Evolutionary conservation across 2,329 filamentous ascomycete genomes (phyloP).

Genomic region (Leptodontidium sp.): DNA sequence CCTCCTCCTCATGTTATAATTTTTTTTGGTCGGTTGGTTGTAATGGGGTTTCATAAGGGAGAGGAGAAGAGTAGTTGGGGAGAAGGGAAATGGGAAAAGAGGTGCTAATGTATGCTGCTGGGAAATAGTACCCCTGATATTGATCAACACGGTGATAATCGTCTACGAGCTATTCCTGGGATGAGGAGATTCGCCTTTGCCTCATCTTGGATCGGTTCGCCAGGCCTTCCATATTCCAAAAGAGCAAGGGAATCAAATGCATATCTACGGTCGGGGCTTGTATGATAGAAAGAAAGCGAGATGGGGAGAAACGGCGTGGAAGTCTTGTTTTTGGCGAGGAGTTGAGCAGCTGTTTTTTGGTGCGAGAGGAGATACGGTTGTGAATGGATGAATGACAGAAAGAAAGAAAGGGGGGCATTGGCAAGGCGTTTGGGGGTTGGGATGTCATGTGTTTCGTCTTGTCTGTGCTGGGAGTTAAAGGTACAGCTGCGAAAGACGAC

Average conservation of each 20-base stretch:
- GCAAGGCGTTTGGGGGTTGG: conserved; percentile 28
- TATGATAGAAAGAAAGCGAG: neutral
- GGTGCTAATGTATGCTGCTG: conserved; percentile 10
- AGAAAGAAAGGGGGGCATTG: conserved; percentile 10
- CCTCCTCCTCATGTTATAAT: neutral
- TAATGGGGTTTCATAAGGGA: neutral
- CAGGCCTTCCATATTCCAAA: too few species aligned
- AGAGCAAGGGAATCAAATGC: neutral
- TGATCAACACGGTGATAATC: conserved; percentile 83
- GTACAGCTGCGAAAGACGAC: neutral
- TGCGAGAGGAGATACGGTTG: neutral
- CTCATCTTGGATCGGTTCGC: too few species aligned
- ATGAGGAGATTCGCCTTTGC: conserved; percentile 47
- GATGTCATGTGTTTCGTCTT: neutral
- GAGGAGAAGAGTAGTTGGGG: conserved; percentile 1
- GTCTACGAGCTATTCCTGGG: conserved; percentile 82
- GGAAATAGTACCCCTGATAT: conserved; percentile 79
- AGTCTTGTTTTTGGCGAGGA: neutral
- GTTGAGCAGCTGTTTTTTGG: neutral
- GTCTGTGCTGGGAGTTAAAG: neutral
- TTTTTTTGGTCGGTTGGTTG: neutral
- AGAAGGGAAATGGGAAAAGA: conserved; percentile 11
- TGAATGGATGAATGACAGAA: neutral
- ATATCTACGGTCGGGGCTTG: neutral
- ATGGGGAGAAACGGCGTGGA: neutral